phyloP scores from a whole-genome alignment of 2,329 filamentous ascomycete species.

The Aureobasidium sp. region DNA sequence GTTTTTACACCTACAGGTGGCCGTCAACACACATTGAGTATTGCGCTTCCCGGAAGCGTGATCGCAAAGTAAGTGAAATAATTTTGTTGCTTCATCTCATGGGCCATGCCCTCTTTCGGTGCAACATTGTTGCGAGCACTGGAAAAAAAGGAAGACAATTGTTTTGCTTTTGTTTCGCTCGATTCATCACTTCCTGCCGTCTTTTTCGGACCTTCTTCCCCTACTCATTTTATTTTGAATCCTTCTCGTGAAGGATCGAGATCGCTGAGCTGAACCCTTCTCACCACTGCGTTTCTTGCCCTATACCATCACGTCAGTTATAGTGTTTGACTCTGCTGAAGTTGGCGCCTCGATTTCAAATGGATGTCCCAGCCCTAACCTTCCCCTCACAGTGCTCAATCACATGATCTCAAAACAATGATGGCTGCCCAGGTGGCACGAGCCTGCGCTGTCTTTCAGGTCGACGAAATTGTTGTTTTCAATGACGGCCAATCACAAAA shows the following conservation, averaged over 20 bases:
- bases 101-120: background rate
- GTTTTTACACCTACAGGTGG: slow-evolving; percentile 59
- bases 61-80: slow-evolving; percentile 57
- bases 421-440: slow-evolving; percentile 71
- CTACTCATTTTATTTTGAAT: background rate
- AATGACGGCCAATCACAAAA: slow-evolving; percentile 54
- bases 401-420: slow-evolving; percentile 67
- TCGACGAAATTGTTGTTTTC: slow-evolving; percentile 79
- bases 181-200: background rate
- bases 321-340: background rate
- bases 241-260: background rate
- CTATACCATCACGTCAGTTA: background rate
- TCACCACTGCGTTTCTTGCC: background rate
- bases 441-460: slow-evolving; percentile 71
- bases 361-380: background rate
- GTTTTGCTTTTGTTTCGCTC: background rate
- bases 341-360: background rate
- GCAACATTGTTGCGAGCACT: background rate
- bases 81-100: background rate
- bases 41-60: slow-evolving; percentile 72
- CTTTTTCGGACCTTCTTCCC: background rate
- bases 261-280: background rate
- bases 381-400: slow-evolving; percentile 50
- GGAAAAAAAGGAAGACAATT: background rate
- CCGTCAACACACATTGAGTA: slow-evolving; percentile 65